Base-by-base conservation (phyloP, 257 asterid genomes). In the Ajuga chamaepitys region DNA sequence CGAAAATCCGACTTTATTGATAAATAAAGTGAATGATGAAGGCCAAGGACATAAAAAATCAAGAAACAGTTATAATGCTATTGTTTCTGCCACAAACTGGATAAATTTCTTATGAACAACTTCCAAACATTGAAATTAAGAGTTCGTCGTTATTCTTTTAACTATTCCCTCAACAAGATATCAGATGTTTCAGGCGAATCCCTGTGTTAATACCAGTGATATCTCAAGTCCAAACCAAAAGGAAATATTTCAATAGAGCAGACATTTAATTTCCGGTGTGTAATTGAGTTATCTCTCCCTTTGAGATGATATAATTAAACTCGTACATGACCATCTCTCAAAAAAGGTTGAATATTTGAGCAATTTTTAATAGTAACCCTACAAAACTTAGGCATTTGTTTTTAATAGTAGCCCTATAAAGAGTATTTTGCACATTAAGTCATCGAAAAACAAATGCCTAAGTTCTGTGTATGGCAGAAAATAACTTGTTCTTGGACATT, bases 151-250 rank as follows among this genome's bases (percentile, higher is more conserved):
- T 17, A 22, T 42, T 11, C 16, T 28, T 28, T 9, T 4, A 3
- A 35, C 21, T 21, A 3, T 60, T 14, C 67, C 41, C 12, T 24
- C 55, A 25, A 62, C 30, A 62, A n/a, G 26, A 14, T 28, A 46
- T 47, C 58, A 63, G 30, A 62, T 62, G 58, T 63, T 46, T 25
- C 4, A n/a, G 26, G 68, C 42, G 37, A 53, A 11, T 66, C 55
- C 64, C 45, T 7, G 54, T 53, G 34, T 16, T n/a, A n/a, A n/a
- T n/a, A n/a, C n/a, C n/a, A n/a, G n/a, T n/a, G n/a, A n/a, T n/a
- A n/a, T n/a, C n/a, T n/a, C n/a, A n/a, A n/a, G n/a, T n/a, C n/a
- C n/a, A n/a, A n/a, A n/a, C n/a, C n/a, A 20, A 50, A 34, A 24
- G 34, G 13, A 1, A 46, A 32, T 2, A 6, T 40, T 28, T 22